Base-by-base conservation (phyloP, 495 filamentous ascomycete species). In the Aspergillus egyptiacus region DNA sequence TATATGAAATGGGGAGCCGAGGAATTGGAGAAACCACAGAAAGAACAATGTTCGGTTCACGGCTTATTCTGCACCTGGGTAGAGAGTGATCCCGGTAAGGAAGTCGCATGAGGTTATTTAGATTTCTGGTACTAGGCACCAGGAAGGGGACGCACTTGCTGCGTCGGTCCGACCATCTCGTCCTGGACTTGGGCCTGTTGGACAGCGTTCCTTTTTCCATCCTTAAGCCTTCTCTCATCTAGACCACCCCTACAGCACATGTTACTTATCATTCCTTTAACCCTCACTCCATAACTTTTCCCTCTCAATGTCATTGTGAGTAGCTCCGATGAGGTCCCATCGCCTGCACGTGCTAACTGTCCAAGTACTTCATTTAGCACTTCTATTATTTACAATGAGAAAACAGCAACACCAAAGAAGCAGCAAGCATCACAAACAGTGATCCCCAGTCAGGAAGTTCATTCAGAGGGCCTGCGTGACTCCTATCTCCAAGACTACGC, bases 321-420 rank as follows among this genome's bases (percentile, higher is more conserved):
- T 44, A 13, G 19, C 27, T 23, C 7, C n/a, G n/a, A n/a, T n/a
- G n/a, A 2, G 11, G 11, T 5, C 7, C 7, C 17, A 5, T 13
- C 3, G 28, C 13, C n/a, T 17, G 5, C 28, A 1, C 11, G 4
- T 37, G 13, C 44, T 36, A 18, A 47, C 24, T 14, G 10, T 15
- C 20, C 13, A 18, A 47, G 32, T 20, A 7, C 41, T 19, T 44
- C 41, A 44, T 44, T 44, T 44, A 44, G 41, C 41, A 44, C 41
- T 20, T 44, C 41, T 23, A 33, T 44, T 19, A 27, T 44, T 33
- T 44, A 33, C 28, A 25, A 31, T 30, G 41, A 32, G n/a, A 14
- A 24, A 34, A 27, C 31, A 23, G 30, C n/a, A 23, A 10, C 14
- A 5, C 20, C 39, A 28, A 17, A 18, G 24, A 43, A 2, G 7